These are phyloP conservation scores for Juglanconis juglandina DNA, from an alignment of 2,329 filamentous ascomycete species.

Conservation along the genomic window DNA sequence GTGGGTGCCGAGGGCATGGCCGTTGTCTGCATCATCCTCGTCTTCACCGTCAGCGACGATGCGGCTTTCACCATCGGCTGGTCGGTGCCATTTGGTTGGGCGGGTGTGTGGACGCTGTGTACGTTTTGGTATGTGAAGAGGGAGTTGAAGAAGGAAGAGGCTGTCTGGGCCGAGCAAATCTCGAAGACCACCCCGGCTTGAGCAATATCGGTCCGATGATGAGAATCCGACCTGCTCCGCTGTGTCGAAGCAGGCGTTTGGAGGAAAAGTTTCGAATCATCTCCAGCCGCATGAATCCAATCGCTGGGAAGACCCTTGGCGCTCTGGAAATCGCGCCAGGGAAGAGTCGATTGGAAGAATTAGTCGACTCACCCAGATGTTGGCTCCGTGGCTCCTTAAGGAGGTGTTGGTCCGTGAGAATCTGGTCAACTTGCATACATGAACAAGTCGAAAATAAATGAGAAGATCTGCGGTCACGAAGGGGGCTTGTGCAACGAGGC, in stretches of 20 bases:
- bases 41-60: slow-evolving; percentile 23
- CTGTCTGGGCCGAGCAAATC: slow-evolving; percentile 25
- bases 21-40: slow-evolving; percentile 22
- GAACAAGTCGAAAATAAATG: too few relatives aligned
- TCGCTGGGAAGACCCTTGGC: background rate
- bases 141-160: slow-evolving; percentile 25
- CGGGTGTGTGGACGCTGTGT: slow-evolving; percentile 22
- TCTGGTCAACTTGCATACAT: too few relatives aligned
- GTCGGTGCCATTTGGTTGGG: slow-evolving; percentile 25
- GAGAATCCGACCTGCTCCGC: background rate
- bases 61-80: slow-evolving; percentile 24
- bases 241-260: background rate
- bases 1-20: slow-evolving; percentile 35
- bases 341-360: too few relatives aligned
- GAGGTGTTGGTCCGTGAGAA: too few relatives aligned
- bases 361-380: too few relatives aligned
- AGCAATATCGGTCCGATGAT: background rate
- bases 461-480: too few relatives aligned
- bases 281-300: background rate
- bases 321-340: too few relatives aligned
- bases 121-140: slow-evolving; percentile 26
- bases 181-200: slow-evolving; percentile 5
- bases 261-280: background rate
- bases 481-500: too few relatives aligned
- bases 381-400: too few relatives aligned